Base-by-base conservation (phyloP, 345 rosid species). In the Moricandia arvensis region DNA sequence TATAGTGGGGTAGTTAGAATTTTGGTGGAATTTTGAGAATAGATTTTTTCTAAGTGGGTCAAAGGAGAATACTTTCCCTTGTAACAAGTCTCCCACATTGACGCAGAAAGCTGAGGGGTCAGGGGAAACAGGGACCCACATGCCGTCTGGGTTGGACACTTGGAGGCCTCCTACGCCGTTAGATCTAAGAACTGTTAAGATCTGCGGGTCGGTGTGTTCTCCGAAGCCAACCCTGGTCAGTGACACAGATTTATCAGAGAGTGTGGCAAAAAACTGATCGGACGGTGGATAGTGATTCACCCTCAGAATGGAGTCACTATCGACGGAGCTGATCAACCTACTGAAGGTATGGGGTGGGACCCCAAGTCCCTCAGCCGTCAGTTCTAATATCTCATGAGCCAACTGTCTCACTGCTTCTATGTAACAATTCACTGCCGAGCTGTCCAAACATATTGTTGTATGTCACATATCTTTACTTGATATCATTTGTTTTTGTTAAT, bases 161-260 rank as follows among this genome's bases (percentile, higher is more conserved):
- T 94, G 88, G 72, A 94, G 90, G 57, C 98, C 98, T 7, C 81
- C 80, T 17, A 91, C 96, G n/a, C 85, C 86, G 91, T 90, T 94
- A 73, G 98, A 91, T 80, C 93, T 81, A 1, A 94, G 79, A 58
- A 94, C 41, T 76, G 97, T 94, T 74, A 94, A 57, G 59, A 94
- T 90, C 79, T 91, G 97, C 73, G 98, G 98, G 87, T 94, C 97
- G 30, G 97, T 79, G 77, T 94, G 98, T 85, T 87, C 98, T 30
- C 98, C 98, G 41, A 94, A 88, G 17, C 98, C 98, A 59, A 91
- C 84, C 9, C 64, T 80, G 16, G 76, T 62, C 55, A 66, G 62
- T 15, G 84, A 75, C 61, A 76, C 71, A 68, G 47, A 69, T 35
- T 69, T 58, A 61, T 79, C 78, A 73, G 66, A 73, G n/a, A 83